Base-by-base conservation (phyloP, 116 monocot species). In the Cymodocea nodosa region DNA sequence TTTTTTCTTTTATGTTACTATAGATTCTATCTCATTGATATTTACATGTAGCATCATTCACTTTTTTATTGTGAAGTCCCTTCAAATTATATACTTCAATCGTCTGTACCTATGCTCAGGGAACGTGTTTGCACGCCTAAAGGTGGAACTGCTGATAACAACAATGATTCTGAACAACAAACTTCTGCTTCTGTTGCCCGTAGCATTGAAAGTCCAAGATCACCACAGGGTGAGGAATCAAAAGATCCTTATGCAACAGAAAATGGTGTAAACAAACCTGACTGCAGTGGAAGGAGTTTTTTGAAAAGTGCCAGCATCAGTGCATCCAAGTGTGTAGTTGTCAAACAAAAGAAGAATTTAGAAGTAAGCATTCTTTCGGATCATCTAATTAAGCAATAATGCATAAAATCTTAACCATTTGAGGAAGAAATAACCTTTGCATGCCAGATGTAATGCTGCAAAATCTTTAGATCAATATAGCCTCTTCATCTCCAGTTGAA, bases 301-400 rank as follows among this genome's bases (percentile, higher is more conserved):
- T 63, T 81, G 65, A 87, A 79, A 79, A 94, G 89, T 70, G 86
- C 84, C 44, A 89, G 82, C 72, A 94, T 89, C 68, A 89, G 94
- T 74, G 84, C 82, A 70, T 84, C 89, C 40, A 82, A 87, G 73
- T 89, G 84, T 64, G 60, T 90, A 30, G 73, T 72, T 60, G 73
- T 79, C 51, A 80, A 92, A 70, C 40, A 55, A 60, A 74, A 63
- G 51, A 74, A 25, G n/a, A 78, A 90, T 69, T 36, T 60, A 50
- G 65, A 51, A 65, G 65, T 65, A 65, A 51, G 65, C 48, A 6
- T 30, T 65, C 23, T 15, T 65, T 17, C 36, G 15, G 23, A 17
- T n/a, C 36, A 1, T 15, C 15, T 58, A 13, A 58, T 58, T 23
- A 58, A 23, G 9, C 23, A 58, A 25, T 10, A 18, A n/a, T 56